phyloP scores from a whole-genome alignment of 169 alveolate genomes.

The Theileria annulata region DNA sequence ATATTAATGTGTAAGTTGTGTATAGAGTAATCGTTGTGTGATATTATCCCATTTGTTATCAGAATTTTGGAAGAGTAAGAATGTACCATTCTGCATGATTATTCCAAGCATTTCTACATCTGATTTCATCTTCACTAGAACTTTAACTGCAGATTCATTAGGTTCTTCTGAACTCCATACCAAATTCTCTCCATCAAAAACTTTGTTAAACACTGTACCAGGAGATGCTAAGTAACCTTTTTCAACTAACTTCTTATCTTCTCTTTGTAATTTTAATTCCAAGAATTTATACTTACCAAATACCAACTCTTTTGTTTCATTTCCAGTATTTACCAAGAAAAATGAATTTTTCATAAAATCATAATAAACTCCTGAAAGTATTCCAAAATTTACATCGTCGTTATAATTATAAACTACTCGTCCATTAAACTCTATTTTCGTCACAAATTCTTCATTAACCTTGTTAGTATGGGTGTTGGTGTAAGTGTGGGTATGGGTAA shows the following conservation, averaged over 20 bases:
- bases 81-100: neutral
- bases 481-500: too few species aligned
- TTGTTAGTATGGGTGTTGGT: too few species aligned
- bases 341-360: neutral
- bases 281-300: neutral
- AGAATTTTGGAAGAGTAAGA: neutral
- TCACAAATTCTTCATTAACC: neutral
- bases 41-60: neutral
- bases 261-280: neutral
- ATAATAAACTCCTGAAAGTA: neutral
- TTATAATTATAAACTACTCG: neutral
- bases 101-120: neutral
- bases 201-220: neutral
- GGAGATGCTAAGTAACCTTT: neutral
- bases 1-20: neutral
- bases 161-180: neutral
- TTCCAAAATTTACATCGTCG: neutral
- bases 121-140: neutral
- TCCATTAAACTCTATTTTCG: neutral
- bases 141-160: neutral
- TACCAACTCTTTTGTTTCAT: neutral
- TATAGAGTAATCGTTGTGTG: neutral
- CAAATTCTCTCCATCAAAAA: neutral
- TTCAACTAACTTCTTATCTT: neutral
- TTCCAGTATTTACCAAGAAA: neutral